Base-by-base conservation (phyloP, 192 early-diverging fungal genomes). In the Powellomyces hirtus region DNA sequence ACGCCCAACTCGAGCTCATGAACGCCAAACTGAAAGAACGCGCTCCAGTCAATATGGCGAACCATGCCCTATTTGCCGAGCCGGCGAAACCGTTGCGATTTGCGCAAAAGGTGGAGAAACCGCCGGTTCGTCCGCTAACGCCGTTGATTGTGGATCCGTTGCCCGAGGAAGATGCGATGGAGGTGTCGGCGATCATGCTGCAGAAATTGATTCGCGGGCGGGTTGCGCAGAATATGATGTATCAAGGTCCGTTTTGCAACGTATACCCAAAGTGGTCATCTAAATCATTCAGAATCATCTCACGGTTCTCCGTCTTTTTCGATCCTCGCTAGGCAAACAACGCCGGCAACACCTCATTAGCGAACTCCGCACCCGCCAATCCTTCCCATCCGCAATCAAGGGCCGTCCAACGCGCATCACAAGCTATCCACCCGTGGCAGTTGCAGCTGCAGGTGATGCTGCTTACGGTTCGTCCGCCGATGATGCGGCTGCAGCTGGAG, bases 151-250 rank as follows among this genome's bases (percentile, higher is more conserved):
- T 31, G 24, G 60, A 66, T 33, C 76, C 76, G 76, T 85, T 29
- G 27, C 59, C 52, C 22, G 75, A 81, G 26, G 80, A 83, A 14
- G 81, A 85, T 26, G 77, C 77, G 11, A 68, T 76, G 68, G 77
- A 87, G 37, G 44, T 74, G n/a, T 73, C 81, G 1, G 77, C 86
- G 1, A 59, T 84, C 5, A 42, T 84, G 11, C 52, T 87, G 37
- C 86, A 87, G 61, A 76, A 76, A 33, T 53, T 87, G 8, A 80
- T 87, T 34, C 71, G 84, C 4, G 86, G 86, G 0, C 64, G 83
- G 3, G 68, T 79, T n/a, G 76, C 76, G n/a, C 86, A 87, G 69
- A 79, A 81, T 38, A 34, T 70, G 11, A 84, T 87, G 82, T 84
- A 83, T 50, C 74, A 81, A 73, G 81, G 81, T 63, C n/a, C n/a